Evolutionary conservation across 169 alveolate species (phyloP).

Genomic region (Prorocentrum cordatum): DNA sequence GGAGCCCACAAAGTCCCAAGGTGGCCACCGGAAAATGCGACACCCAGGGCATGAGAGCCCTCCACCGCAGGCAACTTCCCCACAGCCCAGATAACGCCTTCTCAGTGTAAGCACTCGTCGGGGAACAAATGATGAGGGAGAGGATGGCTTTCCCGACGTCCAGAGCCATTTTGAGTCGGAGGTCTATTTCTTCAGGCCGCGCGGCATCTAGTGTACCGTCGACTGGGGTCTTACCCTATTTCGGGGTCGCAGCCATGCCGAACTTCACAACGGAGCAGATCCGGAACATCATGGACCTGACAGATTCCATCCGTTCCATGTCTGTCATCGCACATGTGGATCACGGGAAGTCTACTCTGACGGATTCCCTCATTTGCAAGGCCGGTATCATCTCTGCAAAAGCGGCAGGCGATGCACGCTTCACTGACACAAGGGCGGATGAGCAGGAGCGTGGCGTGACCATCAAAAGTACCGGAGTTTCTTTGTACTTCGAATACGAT

Average conservation of each 20-base stretch:
- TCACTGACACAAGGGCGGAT: conserved; percentile 99
- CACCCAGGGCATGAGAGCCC: no score
- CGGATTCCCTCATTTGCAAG: conserved; percentile 96
- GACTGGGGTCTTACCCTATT: no score
- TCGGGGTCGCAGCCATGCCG: conserved; percentile 81
- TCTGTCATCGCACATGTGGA: conserved; percentile 99
- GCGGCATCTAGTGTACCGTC: no score
- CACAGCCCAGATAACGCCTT: no score
- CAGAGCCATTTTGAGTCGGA: no score
- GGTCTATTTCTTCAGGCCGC: no score
- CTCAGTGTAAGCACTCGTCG: no score
- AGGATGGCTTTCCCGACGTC: no score
- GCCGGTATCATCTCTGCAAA: conserved; percentile 98
- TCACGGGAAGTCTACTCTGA: conserved; percentile 99
- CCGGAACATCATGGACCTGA: conserved; percentile 97
- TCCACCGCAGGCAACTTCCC: no score
- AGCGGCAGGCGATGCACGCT: conserved; percentile 98
- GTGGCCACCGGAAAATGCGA: no score
- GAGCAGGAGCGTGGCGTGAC: conserved; percentile 99
- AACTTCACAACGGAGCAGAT: conserved; percentile 99
- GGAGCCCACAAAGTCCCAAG: no score
- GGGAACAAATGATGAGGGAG: no score
- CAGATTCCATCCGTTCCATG: conserved; percentile 98
- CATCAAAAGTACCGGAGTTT: conserved; percentile 98
- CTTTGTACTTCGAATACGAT: conserved; percentile 95